Conservation (phyloP, 139 green algal species). For the Coelastrella sp. region DNA sequence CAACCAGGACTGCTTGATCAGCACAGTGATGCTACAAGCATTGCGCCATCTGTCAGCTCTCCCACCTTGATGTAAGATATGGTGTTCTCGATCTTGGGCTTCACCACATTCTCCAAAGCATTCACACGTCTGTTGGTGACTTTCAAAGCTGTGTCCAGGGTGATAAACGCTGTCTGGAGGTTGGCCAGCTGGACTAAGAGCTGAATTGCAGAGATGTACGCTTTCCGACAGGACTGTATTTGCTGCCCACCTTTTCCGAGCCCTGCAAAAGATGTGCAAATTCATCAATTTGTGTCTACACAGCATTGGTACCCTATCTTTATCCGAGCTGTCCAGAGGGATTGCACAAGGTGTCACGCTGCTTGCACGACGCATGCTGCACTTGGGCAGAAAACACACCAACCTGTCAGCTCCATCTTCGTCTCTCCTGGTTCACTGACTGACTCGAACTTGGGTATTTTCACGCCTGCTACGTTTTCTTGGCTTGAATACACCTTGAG, state of each 20-base stretch:
- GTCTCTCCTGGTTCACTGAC: slow-evolving; percentile 66
- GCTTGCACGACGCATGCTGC: too few relatives aligned
- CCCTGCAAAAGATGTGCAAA: slow-evolving; percentile 62
- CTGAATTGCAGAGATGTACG: slow-evolving; percentile 86
- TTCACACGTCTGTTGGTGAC: slow-evolving; percentile 98
- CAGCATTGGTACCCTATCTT: too few relatives aligned
- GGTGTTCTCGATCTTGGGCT: slow-evolving; percentile 97
- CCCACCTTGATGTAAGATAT: slow-evolving; percentile 98
- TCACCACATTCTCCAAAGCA: slow-evolving; percentile 98
- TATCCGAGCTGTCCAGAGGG: too few relatives aligned
- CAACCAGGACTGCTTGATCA: too few relatives aligned
- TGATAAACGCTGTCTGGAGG: slow-evolving; percentile 98
- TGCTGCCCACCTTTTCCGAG: slow-evolving; percentile 94
- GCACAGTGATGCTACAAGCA: too few relatives aligned
- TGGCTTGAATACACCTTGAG: slow-evolving; percentile 67
- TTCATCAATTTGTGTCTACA: too few relatives aligned
- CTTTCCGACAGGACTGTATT: slow-evolving; percentile 88
- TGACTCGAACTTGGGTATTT: slow-evolving; percentile 93
- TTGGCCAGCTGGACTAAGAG: slow-evolving; percentile 96
- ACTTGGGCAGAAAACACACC: neutral
- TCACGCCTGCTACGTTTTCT: slow-evolving; percentile 99
- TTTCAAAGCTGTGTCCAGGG: slow-evolving; percentile 95
- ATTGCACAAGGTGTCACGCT: too few relatives aligned
- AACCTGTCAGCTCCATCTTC: slow-evolving; percentile 90
- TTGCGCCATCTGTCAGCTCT: neutral